Base-by-base conservation (phyloP, 768 basidiomycete genomes). In the Termitomyces sp. region DNA sequence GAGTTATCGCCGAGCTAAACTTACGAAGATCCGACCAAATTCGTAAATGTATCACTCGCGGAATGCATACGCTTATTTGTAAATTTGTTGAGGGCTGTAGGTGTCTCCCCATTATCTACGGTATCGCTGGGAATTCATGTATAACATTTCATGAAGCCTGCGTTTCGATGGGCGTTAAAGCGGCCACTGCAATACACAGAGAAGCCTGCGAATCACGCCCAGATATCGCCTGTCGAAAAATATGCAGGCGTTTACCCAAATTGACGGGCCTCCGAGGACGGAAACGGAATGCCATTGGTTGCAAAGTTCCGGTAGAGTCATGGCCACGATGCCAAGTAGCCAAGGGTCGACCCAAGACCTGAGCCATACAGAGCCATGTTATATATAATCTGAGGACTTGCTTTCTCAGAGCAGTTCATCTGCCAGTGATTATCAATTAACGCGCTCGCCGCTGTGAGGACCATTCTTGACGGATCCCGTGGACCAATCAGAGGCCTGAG, bases 251-350 rank as follows among this genome's bases (percentile, higher is more conserved):
- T 11, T 6, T 33, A 15, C 45, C n/a, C 3, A 33, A 47, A 15
- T 0, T 46, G 31, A 46, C 31, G 45, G 45, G 16, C 35, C 35
- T 49, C 35, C 48, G 48, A 49, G 23, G 23, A 25, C 47, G 47
- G 47, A 49, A 29, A 36, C 48, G 48, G 35, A 18, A 49, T 27
- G 48, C 47, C 47, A 48, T 35, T 48, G 43, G 46, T 35, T 4
- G 32, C 32, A 16, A 48, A 27, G 23, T 48, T 48, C 47, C 16
- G 32, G 23, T 22, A 25, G 10, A 48, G 22, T 25, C 23, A 33
- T 33, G 5, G 35, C 48, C 48, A 49, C 35, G 47, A 16, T 36
- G 35, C 35, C 47, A 48, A 48, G 47, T 29, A 29, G 35, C 35
- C 47, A 48, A 36, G 47, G 23, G 15, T 23, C 11, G 7, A 22